Evolutionary conservation across 2,329 filamentous ascomycete genomes (phyloP).

Genomic region (Fusarium pseudocircinatum): DNA sequence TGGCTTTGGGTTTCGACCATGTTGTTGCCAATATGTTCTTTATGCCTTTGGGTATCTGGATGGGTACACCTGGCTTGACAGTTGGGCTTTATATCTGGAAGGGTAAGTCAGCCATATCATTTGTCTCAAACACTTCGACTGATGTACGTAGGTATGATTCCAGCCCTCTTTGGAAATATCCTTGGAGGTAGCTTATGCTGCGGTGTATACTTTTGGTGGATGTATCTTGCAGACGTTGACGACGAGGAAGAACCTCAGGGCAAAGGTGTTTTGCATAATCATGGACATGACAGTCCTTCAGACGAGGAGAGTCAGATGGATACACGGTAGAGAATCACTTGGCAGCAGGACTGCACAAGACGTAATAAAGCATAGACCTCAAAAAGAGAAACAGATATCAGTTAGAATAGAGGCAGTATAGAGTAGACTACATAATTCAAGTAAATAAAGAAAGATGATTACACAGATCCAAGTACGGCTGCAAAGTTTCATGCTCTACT

Average conservation of each 20-base stretch:
- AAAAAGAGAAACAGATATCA: background rate
- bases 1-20: conserved; percentile 63
- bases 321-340: background rate
- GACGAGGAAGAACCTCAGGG: background rate
- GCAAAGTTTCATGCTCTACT: too few species aligned
- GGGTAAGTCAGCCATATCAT: conserved; percentile 35
- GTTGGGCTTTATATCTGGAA: conserved; percentile 67
- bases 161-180: conserved; percentile 63
- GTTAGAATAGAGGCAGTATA: rapidly evolving
- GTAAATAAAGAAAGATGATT: too few species aligned
- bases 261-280: conserved; percentile 3
- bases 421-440: background rate
- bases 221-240: conserved; percentile 24
- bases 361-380: background rate
- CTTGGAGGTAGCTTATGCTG: conserved; percentile 63
- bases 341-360: background rate
- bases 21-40: conserved; percentile 68
- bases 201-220: conserved; percentile 50
- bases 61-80: conserved; percentile 54
- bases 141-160: conserved; percentile 53
- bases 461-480: too few species aligned
- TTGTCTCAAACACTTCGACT: rapidly evolving
- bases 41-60: conserved; percentile 61
- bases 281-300: background rate
- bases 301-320: conserved; percentile 35